Evolutionary conservation across 2,329 filamentous ascomycete species (phyloP).

Genomic region (Phaeomoniella chlamydospora): DNA sequence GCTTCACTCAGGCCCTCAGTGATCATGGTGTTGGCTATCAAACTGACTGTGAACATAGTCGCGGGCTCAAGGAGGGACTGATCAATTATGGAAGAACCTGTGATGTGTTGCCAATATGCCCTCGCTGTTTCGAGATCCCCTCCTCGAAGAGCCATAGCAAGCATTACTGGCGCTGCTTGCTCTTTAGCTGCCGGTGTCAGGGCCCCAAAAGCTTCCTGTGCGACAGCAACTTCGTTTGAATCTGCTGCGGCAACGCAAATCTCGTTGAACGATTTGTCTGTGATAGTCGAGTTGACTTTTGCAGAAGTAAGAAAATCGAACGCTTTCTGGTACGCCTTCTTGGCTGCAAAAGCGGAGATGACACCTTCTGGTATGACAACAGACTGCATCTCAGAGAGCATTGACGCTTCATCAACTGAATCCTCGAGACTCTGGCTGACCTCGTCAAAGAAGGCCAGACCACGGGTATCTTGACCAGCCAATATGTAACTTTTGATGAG

Average conservation of each 20-base stretch:
- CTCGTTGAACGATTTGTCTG: slow-evolving; percentile 50
- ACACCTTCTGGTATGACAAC: slow-evolving; percentile 60
- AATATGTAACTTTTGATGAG: slow-evolving; percentile 79
- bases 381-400: slow-evolving; percentile 51
- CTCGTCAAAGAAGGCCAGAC: slow-evolving; percentile 71
- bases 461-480: slow-evolving; percentile 66
- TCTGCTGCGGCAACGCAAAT: slow-evolving; percentile 73
- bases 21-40: slow-evolving; percentile 73
- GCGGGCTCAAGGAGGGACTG: slow-evolving; percentile 48
- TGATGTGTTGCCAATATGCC: slow-evolving; percentile 66
- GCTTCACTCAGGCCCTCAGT: slow-evolving; percentile 68
- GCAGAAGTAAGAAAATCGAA: slow-evolving; percentile 47
- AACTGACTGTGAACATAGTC: slow-evolving; percentile 76
- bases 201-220: slow-evolving; percentile 49
- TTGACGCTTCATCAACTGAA: slow-evolving; percentile 35
- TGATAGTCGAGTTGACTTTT: slow-evolving; percentile 39
- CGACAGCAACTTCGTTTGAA: slow-evolving; percentile 53
- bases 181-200: slow-evolving; percentile 39
- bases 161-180: slow-evolving; percentile 56
- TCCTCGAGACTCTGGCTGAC: slow-evolving; percentile 46
- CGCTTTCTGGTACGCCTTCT: slow-evolving; percentile 57
- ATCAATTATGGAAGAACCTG: slow-evolving; percentile 14
- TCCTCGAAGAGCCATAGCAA: slow-evolving; percentile 73
- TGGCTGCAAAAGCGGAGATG: slow-evolving; percentile 60
- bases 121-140: slow-evolving; percentile 66